Conservation (phyloP, 2,329 filamentous ascomycete species). For the Fusarium tricinctum region DNA sequence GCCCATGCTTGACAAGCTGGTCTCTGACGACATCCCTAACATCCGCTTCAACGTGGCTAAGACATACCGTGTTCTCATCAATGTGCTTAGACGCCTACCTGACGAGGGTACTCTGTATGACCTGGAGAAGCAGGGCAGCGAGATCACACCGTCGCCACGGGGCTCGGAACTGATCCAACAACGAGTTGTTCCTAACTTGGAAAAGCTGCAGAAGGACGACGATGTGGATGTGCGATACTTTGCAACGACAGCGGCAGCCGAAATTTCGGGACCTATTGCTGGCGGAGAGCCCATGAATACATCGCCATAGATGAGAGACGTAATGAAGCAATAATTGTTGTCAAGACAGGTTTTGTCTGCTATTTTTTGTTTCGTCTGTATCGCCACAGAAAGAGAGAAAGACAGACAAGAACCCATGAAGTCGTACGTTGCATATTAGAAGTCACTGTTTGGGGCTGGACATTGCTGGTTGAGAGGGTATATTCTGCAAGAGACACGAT, state of each 20-base stretch:
- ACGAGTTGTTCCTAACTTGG: constrained; percentile 88
- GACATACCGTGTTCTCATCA: constrained; percentile 91
- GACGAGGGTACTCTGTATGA: constrained; percentile 88
- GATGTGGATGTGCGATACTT: constrained; percentile 99
- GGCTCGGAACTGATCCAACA: constrained; percentile 86
- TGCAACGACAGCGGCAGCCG: constrained; percentile 86
- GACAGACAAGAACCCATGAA: constrained; percentile 35
- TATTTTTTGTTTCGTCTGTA: constrained; percentile 38
- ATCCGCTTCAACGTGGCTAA: constrained; percentile 99
- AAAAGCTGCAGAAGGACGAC: constrained; percentile 96
- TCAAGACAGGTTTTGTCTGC: constrained; percentile 42
- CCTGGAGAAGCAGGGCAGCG: constrained; percentile 81
- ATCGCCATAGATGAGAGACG: constrained; percentile 69
- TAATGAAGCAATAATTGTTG: constrained; percentile 70
- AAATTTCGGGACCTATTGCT: constrained; percentile 61
- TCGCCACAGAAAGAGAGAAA: constrained; percentile 33
- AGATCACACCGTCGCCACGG: constrained; percentile 74
- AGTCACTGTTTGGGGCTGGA: constrained; percentile 27
- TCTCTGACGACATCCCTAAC: constrained; percentile 95
- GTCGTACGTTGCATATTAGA: constrained; percentile 48
- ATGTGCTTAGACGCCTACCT: constrained; percentile 91
- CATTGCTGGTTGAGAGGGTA: constrained; percentile 16
- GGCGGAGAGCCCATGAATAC: constrained; percentile 75
- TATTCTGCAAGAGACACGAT: constrained; percentile 27
- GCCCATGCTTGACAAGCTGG: constrained; percentile 95